A percentile compares a stretch with the other conserved stretches of the same genome.
Conservation (phyloP, 345 rosid species). For the Angophora floribunda region DNA sequence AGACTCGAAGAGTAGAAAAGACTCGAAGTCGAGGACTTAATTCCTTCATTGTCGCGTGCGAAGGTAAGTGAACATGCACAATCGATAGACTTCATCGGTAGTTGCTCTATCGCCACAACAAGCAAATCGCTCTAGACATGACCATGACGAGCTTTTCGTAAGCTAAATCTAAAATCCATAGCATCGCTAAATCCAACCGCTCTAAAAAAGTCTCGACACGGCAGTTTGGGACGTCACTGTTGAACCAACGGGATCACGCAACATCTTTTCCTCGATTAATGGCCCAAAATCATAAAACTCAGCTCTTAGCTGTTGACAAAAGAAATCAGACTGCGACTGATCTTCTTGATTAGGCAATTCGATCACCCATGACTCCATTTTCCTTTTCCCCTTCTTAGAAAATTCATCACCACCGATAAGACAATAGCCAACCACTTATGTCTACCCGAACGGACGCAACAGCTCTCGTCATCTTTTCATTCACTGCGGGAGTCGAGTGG, state of each 20-base stretch:
- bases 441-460: not conserved
- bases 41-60: rapidly evolving
- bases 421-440: not conserved
- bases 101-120: too few relatives aligned
- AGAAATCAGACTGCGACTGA: not conserved
- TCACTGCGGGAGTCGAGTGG: not conserved
- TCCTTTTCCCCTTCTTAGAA: not conserved
- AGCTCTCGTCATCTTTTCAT: not conserved
- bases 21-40: not conserved
- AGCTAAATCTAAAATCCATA: not conserved
- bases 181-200: rapidly evolving
- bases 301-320: not conserved
- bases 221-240: rapidly evolving
- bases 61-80: not conserved
- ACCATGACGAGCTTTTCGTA: not conserved
- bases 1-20: too few relatives aligned
- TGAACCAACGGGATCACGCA: not conserved
- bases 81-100: not conserved
- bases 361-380: not conserved
- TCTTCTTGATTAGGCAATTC: not conserved
- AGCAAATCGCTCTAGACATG: too few relatives aligned
- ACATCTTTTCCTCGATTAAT: too few relatives aligned
- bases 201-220: not conserved
- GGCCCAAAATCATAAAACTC: too few relatives aligned
- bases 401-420: not conserved